These are phyloP conservation scores for Botrytis galanthina DNA, from an alignment of 2,329 filamentous ascomycete genomes.

Conservation along the genomic window DNA sequence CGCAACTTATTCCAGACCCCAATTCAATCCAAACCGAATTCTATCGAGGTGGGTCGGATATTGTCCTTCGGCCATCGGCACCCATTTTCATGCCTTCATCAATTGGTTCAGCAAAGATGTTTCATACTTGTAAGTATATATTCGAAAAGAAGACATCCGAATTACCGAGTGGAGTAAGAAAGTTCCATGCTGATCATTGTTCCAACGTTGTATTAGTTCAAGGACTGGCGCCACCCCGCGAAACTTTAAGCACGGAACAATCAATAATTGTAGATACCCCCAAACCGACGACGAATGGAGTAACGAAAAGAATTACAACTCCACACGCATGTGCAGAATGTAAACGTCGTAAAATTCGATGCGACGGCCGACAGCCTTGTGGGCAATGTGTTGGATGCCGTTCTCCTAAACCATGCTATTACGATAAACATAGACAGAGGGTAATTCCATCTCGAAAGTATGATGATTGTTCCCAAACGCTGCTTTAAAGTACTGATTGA, in stretches of 20 bases:
- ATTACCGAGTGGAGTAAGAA: constrained; percentile 12
- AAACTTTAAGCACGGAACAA: constrained; percentile 29
- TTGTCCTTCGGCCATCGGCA: constrained; percentile 11
- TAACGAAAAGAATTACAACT: constrained; percentile 53
- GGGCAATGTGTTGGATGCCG: constrained; percentile 80
- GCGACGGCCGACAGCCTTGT: constrained; percentile 78
- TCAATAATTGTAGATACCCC: constrained; percentile 29
- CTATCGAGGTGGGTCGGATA: constrained; percentile 5
- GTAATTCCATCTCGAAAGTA: constrained; percentile 77
- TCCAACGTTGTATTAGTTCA: constrained; percentile 31
- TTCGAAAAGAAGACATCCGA: background rate
- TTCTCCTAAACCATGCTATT: constrained; percentile 74
- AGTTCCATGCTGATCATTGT: constrained; percentile 18
- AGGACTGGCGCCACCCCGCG: constrained; percentile 36
- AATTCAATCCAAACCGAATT: background rate
- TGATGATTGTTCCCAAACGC: constrained; percentile 33
- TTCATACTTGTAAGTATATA: constrained; percentile 38
- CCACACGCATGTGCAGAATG: constrained; percentile 72
- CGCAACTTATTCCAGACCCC: constrained; percentile 3
- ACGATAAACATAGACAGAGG: constrained; percentile 75
- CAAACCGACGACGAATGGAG: constrained; percentile 39
- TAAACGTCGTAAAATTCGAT: constrained; percentile 78
- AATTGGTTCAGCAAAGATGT: constrained; percentile 36
- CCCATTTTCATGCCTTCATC: constrained; percentile 34
- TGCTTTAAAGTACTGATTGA: constrained; percentile 29